Base-by-base conservation (phyloP, 2,329 filamentous ascomycete species). In the Exophiala sp. region DNA sequence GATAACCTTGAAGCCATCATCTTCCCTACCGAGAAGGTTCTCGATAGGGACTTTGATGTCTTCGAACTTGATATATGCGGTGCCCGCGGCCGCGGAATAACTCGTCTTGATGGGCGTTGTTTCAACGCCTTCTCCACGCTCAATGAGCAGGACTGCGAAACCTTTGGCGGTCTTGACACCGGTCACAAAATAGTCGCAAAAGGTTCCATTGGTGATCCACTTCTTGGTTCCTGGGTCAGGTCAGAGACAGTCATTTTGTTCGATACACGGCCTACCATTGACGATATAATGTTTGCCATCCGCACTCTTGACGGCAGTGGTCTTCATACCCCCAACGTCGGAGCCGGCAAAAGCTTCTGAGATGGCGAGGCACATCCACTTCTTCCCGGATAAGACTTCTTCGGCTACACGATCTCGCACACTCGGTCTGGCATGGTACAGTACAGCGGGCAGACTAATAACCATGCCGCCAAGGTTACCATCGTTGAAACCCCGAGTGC, bases 201-300 rank as follows among this genome's bases (percentile, higher is more conserved):
- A 99, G 76, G 96, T 86, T 57, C 85, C 85, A 80, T 99, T 99
- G 60, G 94, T 97, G 74, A 99, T 99, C 94, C 94, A 99, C 92
- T 97, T 97, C 83, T 99, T 99, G 73, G 84, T 85, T 43, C 94
- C 87, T 87, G 53, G 0, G 80, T 85, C 0, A 85, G 88, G 16
- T 3, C 77, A 77, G 59, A 89, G 86, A 63, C 84, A 85, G 5
- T 85, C 84, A 1, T 89, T 86, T 65, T 90, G 87, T 18, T 18
- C 16, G 16, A 2, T 18, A 18, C 16, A 18, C 16, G 16, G 47
- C 80, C 84, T 0, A 87, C 87, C 94, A 58, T 84, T 88, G 72
- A 99, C 88, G 72, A 81, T 86, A 41, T 58, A 61, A 11, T 56
- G 48, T 12, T 52, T 56, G 10, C 55, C 60, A 32, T 74, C 70